phyloP scores from a whole-genome alignment of 257 asterid species.

The Striga asiatica region DNA sequence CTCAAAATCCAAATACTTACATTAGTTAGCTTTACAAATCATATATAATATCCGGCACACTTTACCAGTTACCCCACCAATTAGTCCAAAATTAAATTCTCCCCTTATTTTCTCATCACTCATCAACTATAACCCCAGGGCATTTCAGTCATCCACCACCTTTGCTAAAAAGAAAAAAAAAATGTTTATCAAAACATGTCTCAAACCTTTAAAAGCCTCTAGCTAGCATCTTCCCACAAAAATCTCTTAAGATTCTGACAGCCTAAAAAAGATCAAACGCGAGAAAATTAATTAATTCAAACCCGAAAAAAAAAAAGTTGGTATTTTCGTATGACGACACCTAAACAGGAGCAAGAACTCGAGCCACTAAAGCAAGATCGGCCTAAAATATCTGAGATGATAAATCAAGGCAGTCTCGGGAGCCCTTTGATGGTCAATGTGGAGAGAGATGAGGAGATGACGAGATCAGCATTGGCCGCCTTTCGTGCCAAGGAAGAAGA shows the following conservation, averaged over 20 bases:
- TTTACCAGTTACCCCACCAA: no score
- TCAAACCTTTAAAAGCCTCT: neutral
- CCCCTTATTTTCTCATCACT: no score
- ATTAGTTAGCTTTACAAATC: no score
- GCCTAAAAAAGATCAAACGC: neutral
- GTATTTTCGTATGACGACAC: constrained; percentile 21
- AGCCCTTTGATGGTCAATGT: constrained; percentile 38
- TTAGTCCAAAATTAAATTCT: no score
- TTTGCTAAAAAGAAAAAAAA: neutral
- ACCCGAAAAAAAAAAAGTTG: neutral
- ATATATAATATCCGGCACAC: no score
- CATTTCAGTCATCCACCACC: neutral
- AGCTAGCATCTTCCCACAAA: neutral
- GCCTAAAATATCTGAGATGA: constrained; percentile 40
- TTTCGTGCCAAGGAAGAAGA: constrained; percentile 81
- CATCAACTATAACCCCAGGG: neutral
- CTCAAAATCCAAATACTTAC: no score
- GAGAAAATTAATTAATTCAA: neutral
- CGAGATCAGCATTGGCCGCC: constrained; percentile 51
- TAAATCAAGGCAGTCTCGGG: constrained; percentile 20
- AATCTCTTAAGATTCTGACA: neutral
- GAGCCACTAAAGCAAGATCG: constrained; percentile 31
- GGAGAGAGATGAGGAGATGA: constrained; percentile 77
- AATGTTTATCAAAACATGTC: neutral
- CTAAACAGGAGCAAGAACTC: constrained; percentile 32